Evolutionary conservation across 768 basidiomycete genomes (phyloP), one percentile per base, ranked within the genome.

Genomic region (Boletus subcaerulescens): DNA sequence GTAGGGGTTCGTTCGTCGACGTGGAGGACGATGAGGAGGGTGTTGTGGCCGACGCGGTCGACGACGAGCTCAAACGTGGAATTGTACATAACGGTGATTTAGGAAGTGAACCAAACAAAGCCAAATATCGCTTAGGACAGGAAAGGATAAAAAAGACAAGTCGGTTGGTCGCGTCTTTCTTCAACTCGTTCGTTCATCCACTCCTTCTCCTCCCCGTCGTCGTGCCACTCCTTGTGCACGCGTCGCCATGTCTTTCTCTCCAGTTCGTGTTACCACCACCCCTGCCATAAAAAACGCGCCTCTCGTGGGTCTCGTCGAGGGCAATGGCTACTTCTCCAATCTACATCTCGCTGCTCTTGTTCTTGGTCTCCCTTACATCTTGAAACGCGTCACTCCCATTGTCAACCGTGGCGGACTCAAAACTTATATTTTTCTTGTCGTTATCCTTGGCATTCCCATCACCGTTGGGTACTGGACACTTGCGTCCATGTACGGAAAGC

Each of bases 381-480:
- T 96, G 71, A 95, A 95, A 69, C 82, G 84, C 50, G 74, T 90
- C 65, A 73, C 91, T 32, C 94, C 94, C 35, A 70, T 96, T 57
- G 82, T 98, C 70, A 86, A 79, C 65, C 85, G 87, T 60, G 88
- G 87, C 6, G 95, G 92, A 24, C 84, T 90, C 75, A 91, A 85
- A 71, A 90, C 89, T 40, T 94, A 97, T 69, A 65, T 90, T 52
- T 87, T 96, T 77, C 74, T 98, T 39, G 74, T 91, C 53, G 55
- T 88, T 50, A 44, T 98, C 48, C 80, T 86, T 38, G 91, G 89
- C 35, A 44, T 89, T 0, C 97, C 94, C 15, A 78, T 87, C 46
- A 82, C 91, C 8, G 66, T 97, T 39, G 86, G 76, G 1, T 99
- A 99, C 78, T 99, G 97, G 97, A 80, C 85, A 0, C 56, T 94